Evolutionary conservation across 306 rosid species (phyloP), one percentile per base, ranked within the genome.

Genomic region (Senna tora): DNA sequence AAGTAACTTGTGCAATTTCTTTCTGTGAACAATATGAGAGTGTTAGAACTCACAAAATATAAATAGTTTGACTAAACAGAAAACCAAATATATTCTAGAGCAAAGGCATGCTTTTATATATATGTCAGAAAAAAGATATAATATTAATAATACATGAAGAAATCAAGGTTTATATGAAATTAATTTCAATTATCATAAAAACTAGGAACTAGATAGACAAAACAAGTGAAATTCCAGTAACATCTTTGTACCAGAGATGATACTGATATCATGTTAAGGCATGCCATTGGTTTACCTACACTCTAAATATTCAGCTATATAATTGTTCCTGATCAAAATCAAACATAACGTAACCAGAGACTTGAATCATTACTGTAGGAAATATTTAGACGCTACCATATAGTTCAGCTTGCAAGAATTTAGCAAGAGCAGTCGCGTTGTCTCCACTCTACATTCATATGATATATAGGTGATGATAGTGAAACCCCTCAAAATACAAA

Each of bases 1-100:
- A 94, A 5, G 99, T 91, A 65, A 94, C 87, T 78, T 91, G 96
- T 25, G 99, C 99, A 69, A 94, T 46, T 67, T 87, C 99, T 89
- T 91, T 91, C 99, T 94, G 96, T 65, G 57, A 81, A 76, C 69
- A 74, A 69, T 25, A 36, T 14, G 77, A 25, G 66, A 42, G 75
- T 65, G 81, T 89, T 20, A 80, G 74, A 73, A 51, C 74, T 22
- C 46, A 43, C 54, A 50, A 65, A 57, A 6, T n/a, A 32, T 6
- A 22, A 47, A 39, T 14, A 45, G 6, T 43, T 58, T 5, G 65
- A 72, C 30, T 36, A 65, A 46, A 42, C 19, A 22, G n/a, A 42
- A 14, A 11, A 69, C 32, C 58, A 50, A 77, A 11, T 58, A 43
- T 50, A 69, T 39, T 57, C 42, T 50, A 54, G 59, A 53, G 28